Base-by-base conservation (phyloP, 2,329 filamentous ascomycete genomes). In the Endoconidiophora polonica region DNA sequence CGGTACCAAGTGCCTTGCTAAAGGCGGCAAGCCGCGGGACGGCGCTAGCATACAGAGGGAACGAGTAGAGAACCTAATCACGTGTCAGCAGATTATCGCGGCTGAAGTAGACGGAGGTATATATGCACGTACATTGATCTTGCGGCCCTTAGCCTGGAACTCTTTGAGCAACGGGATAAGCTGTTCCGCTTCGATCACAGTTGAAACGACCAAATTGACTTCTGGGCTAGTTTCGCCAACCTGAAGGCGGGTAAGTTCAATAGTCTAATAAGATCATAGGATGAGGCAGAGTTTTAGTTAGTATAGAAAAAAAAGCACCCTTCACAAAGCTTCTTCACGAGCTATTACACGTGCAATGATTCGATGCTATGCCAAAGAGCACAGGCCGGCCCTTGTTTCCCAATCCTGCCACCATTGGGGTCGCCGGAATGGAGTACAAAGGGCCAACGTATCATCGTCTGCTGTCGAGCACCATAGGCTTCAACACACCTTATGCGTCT, bases 401-500 rank as follows among this genome's bases (percentile, higher is more conserved):
- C 12, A 2, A 33, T 33, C 29, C 9, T 33, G 7, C n/a, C 38
- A 12, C 29, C 29, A 12, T 33, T 33, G 29, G 29, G 12, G 29
- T 33, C 29, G 12, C 29, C 29, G 12, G 9, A 12, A 33, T 33
- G 7, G 29, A 12, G 29, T 33, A 33, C 9, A 10, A 33, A 33
- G 29, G 29, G 3, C 29, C 29, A 29, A 10, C 6, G 5, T 29
- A 29, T 29, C 26, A 33, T 33, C 4, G 9, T 33, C 29, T 3
- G 16, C 3, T 16, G 4, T 36, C 33, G 5, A 33, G 10, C 18
- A 22, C 18, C 3, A 2, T 12, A 24, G 23, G 6, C 20, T 22
- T 3, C 5, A 36, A 33, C 39, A 50, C 63, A 81, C 81, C 68
- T 91, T 91, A 62, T 91, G 85, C 20, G 83, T 87, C 65, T 91